Conservation (phyloP, 2,329 filamentous ascomycete genomes). For the Penicillium glabrum region DNA sequence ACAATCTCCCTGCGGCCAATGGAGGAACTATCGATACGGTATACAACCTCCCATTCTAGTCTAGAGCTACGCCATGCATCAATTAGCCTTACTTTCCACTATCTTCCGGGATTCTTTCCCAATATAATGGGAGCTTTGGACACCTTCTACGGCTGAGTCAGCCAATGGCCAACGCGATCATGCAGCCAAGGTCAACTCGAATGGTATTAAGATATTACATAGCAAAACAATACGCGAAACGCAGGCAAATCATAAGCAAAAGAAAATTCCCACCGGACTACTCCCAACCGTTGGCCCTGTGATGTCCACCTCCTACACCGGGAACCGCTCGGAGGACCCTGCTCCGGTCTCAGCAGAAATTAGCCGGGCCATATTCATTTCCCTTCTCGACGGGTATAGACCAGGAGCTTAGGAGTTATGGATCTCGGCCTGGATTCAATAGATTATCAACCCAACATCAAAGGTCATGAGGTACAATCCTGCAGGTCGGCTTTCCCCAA, state of each 20-base stretch:
- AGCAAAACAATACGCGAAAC: background rate
- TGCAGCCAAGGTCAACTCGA: background rate
- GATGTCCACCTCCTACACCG: conserved; percentile 18
- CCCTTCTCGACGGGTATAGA: background rate
- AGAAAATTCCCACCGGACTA: background rate
- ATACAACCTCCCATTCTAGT: background rate
- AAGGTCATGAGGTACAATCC: background rate
- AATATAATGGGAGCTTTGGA: background rate
- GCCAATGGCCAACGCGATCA: conserved; percentile 1
- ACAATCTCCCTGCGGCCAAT: background rate
- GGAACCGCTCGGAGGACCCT: conserved; percentile 26
- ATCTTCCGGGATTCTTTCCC: background rate
- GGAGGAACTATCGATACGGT: background rate
- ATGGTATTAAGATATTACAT: background rate
- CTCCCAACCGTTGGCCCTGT: conserved; percentile 8
- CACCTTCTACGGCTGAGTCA: conserved; percentile 9
- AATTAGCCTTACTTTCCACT: background rate
- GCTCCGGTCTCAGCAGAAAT: conserved; percentile 19
- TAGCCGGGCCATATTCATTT: conserved; percentile 9
- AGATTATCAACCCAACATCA: conserved; percentile 2
- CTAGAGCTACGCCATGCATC: conserved; percentile 1
- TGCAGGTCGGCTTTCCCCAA: conserved; percentile 9
- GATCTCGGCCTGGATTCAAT: background rate
- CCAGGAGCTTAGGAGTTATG: background rate
- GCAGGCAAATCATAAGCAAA: background rate